phyloP scores from a whole-genome alignment of 495 filamentous ascomycete species.

The Penicillium verhagenii region DNA sequence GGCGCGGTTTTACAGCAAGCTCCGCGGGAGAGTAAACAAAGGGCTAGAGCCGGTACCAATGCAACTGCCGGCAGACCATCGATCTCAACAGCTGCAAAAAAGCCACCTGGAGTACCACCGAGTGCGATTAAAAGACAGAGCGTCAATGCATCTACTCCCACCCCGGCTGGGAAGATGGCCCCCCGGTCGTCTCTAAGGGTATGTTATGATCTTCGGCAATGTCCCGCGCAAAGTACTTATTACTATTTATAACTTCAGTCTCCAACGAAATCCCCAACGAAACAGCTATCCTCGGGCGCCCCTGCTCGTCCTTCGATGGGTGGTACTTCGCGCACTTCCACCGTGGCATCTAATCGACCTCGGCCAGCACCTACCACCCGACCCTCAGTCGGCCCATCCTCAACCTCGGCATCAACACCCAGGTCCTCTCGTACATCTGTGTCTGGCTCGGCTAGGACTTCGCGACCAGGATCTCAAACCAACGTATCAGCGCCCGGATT shows the following conservation, averaged over 20 bases:
- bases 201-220: constrained; percentile 22
- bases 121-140: constrained; percentile 61
- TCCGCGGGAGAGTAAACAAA: constrained; percentile 40
- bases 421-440: constrained; percentile 42
- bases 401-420: constrained; percentile 28
- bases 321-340: constrained; percentile 50
- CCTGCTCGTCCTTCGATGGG: constrained; percentile 50
- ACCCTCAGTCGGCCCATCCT: constrained; percentile 67
- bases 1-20: constrained; percentile 60
- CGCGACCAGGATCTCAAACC: constrained; percentile 34
- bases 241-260: constrained; percentile 47
- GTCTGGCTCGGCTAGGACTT: constrained; percentile 30
- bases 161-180: constrained; percentile 51
- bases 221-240: constrained; percentile 11
- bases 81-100: constrained; percentile 33
- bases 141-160: constrained; percentile 65
- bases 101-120: constrained; percentile 46
- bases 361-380: constrained; percentile 54
- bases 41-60: constrained; percentile 26
- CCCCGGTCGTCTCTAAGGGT: constrained; percentile 60
- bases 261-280: constrained; percentile 77
- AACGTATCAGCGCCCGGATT: constrained; percentile 23
- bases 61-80: constrained; percentile 32
- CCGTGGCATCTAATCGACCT: constrained; percentile 44
- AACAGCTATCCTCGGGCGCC: constrained; percentile 60